These are phyloP conservation scores for Falciphora oryzae DNA, from an alignment of 2,329 filamentous ascomycete species.

Conservation along the genomic window DNA sequence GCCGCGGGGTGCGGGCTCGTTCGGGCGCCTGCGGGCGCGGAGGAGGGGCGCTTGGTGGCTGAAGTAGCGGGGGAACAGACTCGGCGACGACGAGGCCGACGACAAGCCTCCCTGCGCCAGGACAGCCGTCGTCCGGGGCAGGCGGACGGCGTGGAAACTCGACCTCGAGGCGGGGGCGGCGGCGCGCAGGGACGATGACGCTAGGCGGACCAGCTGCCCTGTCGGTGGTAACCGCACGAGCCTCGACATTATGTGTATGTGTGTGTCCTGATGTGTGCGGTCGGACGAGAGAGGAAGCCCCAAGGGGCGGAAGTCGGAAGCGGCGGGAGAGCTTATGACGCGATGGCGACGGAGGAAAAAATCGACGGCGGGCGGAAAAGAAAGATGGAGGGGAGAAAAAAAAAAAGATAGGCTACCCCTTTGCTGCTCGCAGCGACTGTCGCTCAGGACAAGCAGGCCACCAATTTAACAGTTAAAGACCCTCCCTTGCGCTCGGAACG, in stretches of 20 bases:
- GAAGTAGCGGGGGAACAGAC: constrained; percentile 4
- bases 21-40: constrained; percentile 9
- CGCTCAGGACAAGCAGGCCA: too few relatives aligned
- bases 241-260: constrained; percentile 22
- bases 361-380: not conserved
- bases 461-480: not conserved
- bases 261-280: not conserved
- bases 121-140: constrained; percentile 14
- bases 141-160: constrained; percentile 15
- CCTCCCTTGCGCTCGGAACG: not conserved
- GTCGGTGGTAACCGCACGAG: constrained; percentile 16
- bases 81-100: constrained; percentile 9
- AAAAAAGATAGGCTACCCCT: not conserved
- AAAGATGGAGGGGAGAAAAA: not conserved
- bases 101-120: not conserved
- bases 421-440: not conserved
- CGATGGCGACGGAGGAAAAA: not conserved
- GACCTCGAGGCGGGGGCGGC: constrained; percentile 20
- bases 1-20: constrained; percentile 3
- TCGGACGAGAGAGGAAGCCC: constrained; percentile 11
- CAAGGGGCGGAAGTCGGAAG: constrained; percentile 10
- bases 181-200: constrained; percentile 20
- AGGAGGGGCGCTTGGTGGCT: constrained; percentile 12
- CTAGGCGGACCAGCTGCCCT: constrained; percentile 23
- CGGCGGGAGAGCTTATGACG: not conserved